Conservation (phyloP, 805 yeast species). For the Blastobotrys chiropterorum region DNA sequence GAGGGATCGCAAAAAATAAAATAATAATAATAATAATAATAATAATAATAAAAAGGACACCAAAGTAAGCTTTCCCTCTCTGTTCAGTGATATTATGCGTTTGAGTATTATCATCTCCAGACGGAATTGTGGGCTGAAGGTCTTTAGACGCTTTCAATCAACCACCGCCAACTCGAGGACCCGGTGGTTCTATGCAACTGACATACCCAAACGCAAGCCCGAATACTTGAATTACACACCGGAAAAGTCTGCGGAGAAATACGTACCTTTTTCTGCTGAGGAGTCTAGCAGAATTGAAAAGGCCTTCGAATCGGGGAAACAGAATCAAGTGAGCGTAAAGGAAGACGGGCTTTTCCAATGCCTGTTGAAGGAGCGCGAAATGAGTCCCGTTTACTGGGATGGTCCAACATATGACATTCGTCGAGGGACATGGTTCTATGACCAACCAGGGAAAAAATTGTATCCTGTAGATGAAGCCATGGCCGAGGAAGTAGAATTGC, state of each 20-base stretch:
- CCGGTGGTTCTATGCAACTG: slow-evolving; percentile 80
- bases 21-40: too few species aligned
- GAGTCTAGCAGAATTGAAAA: slow-evolving; percentile 62
- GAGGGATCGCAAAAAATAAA: too few species aligned
- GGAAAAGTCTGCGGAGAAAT: slow-evolving; percentile 44
- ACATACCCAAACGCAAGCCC: slow-evolving; percentile 67
- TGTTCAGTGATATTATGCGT: background rate
- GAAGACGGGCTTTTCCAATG: slow-evolving; percentile 79
- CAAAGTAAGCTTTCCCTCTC: background rate
- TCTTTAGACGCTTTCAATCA: background rate
- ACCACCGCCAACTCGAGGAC: background rate
- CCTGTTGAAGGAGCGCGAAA: slow-evolving; percentile 45
- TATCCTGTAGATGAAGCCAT: slow-evolving; percentile 46
- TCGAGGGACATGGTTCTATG: slow-evolving; percentile 77
- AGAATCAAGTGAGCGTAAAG: slow-evolving; percentile 49
- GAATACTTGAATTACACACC: slow-evolving; percentile 48
- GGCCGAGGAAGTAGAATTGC: slow-evolving; percentile 54
- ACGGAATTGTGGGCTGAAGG: background rate
- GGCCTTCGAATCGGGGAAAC: slow-evolving; percentile 32
- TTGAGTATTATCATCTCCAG: background rate
- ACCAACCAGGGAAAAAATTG: slow-evolving; percentile 35
- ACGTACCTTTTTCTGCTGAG: slow-evolving; percentile 55
- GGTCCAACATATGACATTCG: slow-evolving; percentile 82
- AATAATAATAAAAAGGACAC: too few species aligned
- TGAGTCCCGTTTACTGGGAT: slow-evolving; percentile 77